Base-by-base conservation (phyloP, 352 stramenopile genomes). In the Phytophthora lateralis region DNA sequence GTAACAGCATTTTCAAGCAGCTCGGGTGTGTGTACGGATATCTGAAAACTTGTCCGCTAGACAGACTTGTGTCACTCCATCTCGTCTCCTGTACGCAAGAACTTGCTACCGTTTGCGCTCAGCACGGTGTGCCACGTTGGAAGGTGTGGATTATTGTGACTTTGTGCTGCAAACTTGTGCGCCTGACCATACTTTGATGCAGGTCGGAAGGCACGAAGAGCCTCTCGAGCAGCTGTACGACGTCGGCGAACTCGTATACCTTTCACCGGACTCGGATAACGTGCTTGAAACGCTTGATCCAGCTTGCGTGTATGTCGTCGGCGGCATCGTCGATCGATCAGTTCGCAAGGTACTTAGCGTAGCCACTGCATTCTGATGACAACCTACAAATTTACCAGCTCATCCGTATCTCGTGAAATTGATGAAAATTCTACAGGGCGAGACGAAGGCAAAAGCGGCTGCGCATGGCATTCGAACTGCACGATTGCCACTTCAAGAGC, bases 271-370 rank as follows among this genome's bases (percentile, higher is more conserved):
- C 52, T 85, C 87, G n/a, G 59, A 79, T 0, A 76, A 90, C 18
- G 69, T 90, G 5, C 75, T 97, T 0, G 38, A 67, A 1, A 41
- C 65, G 4, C 32, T 97, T 5, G 69, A 93, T 51, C 62, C 70
- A 17, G 34, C 49, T 14, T 64, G 45, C 7, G 73, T 91, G 8
- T 96, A 97, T 61, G 75, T 96, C 37, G 64, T 97, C 37, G 87
- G 87, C 24, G 89, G 84, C 21, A 94, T 97, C 50, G 82, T 93
- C 24, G 89, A 97, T 41, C 84, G 88, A 18, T 90, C 89, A 2
- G 85, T 93, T 39, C 84, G 62, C 43, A 70, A 70, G 55, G 62
- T 70, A n/a, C 45, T 35, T 17, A 12, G 20, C 14, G 6, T 15
- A 37, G 15, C 14, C 32, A 38, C n/a, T n/a, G 15, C 17, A 18